Base-by-base conservation (phyloP, 805 yeast genomes). In the Hanseniaspora lindneri region DNA sequence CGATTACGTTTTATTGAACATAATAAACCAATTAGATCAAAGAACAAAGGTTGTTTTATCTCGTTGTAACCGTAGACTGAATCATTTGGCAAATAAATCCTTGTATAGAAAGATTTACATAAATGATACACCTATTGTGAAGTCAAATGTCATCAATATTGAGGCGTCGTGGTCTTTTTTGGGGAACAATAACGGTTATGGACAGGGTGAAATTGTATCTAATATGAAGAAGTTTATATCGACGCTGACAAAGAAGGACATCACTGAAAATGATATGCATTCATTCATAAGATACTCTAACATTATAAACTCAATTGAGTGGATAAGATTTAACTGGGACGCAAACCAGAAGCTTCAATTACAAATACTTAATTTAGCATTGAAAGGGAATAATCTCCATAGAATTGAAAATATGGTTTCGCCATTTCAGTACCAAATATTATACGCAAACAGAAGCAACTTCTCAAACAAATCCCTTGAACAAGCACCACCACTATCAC, bases 261-360 rank as follows among this genome's bases (percentile, higher is more conserved):
- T 37, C 21, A 16, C 5, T 5, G 30, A 37, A 24, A 21, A 9
- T 7, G 41, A 37, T 13, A 6, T 8, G 6, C 25, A 37, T 14
- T 20, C 30, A n/a, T 25, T 4, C 39, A 52, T 10, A 52, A 55
- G 23, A 62, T 62, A 43, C 27, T 34, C 2, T 9, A 24, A 8
- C 1, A 57, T 60, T 11, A 36, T 60, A 23, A 55, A 59, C 16
- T 53, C 61, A 21, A 61, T 69, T 3, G 59, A 59, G 27, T 68
- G 70, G 62, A 61, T 69, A 3, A 54, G 73, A 47, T 58, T 69
- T 34, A 69, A 68, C 52, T 69, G 73, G 73, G 73, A 69, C 55
- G 54, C 68, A 25, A 64, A 64, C 44, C 48, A 64, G 1, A 37
- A 35, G 1, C 47, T 60, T 13, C 72, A 68, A 52, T 57, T 50